A percentile compares a stretch with the other conserved stretches of the same genome.
phyloP scores from a whole-genome alignment of 106 monocot genomes.

The Acorus gramineus region DNA sequence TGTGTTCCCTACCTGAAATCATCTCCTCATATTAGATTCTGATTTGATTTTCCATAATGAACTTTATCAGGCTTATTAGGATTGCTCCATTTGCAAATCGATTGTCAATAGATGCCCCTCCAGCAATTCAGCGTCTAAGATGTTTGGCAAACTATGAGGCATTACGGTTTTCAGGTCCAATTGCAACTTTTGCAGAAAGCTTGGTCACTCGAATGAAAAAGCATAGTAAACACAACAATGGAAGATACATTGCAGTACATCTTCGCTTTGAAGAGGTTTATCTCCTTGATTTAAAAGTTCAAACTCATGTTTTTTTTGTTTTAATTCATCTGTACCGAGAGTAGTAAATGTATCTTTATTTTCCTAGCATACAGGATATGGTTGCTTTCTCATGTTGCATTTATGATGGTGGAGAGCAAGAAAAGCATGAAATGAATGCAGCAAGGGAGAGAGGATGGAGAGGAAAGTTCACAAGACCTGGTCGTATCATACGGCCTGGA shows the following conservation, averaged over 20 bases:
- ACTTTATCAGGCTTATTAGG: slow-evolving; percentile 68
- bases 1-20: too few species aligned
- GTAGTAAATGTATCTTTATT: slow-evolving; percentile 1
- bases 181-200: slow-evolving; percentile 59
- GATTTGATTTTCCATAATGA: too few species aligned
- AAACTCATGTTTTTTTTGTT: not conserved
- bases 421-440: slow-evolving; percentile 70
- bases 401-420: slow-evolving; percentile 92
- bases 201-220: slow-evolving; percentile 84
- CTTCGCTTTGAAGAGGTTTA: slow-evolving; percentile 96
- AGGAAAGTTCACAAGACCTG: slow-evolving; percentile 93
- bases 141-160: slow-evolving; percentile 97
- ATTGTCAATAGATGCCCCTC: slow-evolving; percentile 70
- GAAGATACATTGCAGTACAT: slow-evolving; percentile 91
- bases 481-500: slow-evolving; percentile 88
- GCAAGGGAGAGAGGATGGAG: slow-evolving; percentile 98
- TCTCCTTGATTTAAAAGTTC: not conserved
- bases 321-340: not conserved
- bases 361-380: slow-evolving; percentile 66
- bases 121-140: slow-evolving; percentile 73
- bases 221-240: slow-evolving; percentile 40
- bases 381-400: slow-evolving; percentile 98
- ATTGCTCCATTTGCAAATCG: slow-evolving; percentile 99
- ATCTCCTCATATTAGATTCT: too few species aligned
- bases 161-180: slow-evolving; percentile 78